Evolutionary conservation across 73 alveolate species (phyloP).

Genomic region (Breviolum minutum): DNA sequence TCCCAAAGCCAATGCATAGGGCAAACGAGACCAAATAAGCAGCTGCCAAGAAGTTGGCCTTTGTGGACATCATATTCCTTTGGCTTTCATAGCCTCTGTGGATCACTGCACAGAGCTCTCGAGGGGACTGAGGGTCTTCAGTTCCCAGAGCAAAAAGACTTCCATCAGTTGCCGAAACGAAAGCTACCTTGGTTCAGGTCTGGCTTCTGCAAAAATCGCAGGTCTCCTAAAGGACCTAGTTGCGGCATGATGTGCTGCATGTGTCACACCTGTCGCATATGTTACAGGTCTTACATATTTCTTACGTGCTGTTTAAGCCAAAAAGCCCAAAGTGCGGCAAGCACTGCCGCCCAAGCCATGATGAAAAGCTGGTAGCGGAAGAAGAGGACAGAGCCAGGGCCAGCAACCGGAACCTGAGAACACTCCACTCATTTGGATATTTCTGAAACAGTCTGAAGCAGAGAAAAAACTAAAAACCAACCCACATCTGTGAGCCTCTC

Average conservation of each 20-base stretch:
- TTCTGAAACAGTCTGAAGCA: too few relatives aligned
- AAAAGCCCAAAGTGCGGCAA: slow-evolving; percentile 49
- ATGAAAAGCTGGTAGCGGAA: slow-evolving; percentile 92
- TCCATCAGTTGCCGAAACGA: slow-evolving; percentile 1
- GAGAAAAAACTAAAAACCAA: not conserved
- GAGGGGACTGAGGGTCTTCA: slow-evolving; percentile 73
- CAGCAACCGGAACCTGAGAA: slow-evolving; percentile 82
- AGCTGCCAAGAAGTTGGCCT: slow-evolving; percentile 31
- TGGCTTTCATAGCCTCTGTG: slow-evolving; percentile 69
- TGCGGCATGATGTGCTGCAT: not conserved
- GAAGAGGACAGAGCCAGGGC: slow-evolving; percentile 94
- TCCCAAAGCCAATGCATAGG: slow-evolving; percentile 69
- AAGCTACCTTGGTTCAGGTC: slow-evolving; percentile 10
- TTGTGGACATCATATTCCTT: slow-evolving; percentile 29
- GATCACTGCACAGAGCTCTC: slow-evolving; percentile 84
- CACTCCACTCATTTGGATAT: not conserved
- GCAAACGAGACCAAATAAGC: slow-evolving; percentile 49
- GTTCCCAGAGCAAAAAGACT: slow-evolving; percentile 54
- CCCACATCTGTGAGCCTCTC: slow-evolving; percentile 12
- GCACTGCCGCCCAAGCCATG: slow-evolving; percentile 51
- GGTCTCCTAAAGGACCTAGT: not conserved
- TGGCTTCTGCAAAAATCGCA: not conserved
- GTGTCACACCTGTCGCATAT: too few relatives aligned
- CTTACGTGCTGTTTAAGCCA: not conserved
- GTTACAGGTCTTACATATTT: too few relatives aligned